These are phyloP conservation scores for Psophocarpus tetragonolobus DNA, from an alignment of 306 rosid species.

Conservation along the genomic window DNA sequence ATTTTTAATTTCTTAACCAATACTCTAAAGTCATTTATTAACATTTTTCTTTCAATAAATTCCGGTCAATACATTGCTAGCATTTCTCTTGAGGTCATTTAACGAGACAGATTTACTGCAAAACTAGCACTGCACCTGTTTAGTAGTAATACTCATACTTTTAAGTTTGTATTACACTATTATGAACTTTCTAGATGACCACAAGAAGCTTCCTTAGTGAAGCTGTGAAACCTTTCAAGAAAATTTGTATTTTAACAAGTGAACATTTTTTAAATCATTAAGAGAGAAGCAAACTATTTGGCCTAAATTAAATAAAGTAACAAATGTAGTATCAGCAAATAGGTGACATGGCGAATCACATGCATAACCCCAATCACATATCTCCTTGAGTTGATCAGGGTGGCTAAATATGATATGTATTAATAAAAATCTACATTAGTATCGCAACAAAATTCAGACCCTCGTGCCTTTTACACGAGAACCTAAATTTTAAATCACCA, in stretches of 20 bases:
- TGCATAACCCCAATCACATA: slow-evolving; percentile 10
- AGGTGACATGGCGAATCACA: slow-evolving; percentile 10
- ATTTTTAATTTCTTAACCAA: no score
- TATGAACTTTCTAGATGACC: background rate
- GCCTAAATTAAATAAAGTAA: background rate
- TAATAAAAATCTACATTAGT: slow-evolving; percentile 9
- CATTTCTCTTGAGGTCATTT: no score
- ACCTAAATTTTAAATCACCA: slow-evolving; percentile 9
- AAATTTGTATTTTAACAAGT: background rate
- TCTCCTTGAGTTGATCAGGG: slow-evolving; percentile 1
- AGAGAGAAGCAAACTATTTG: background rate
- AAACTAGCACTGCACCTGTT: background rate
- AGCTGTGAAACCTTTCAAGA: background rate
- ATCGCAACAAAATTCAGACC: slow-evolving; percentile 30
- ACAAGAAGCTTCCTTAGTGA: background rate
- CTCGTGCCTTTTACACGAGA: slow-evolving; percentile 7
- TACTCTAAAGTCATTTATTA: no score
- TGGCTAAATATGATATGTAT: background rate
- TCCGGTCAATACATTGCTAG: no score
- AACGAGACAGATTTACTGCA: no score
- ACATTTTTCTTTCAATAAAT: no score
- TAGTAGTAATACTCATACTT: background rate
- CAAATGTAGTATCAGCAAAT: background rate
- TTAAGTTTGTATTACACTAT: background rate
- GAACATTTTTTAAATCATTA: background rate